These are phyloP conservation scores for Xylaria multiplex DNA, from an alignment of 2,329 filamentous ascomycete species.

Conservation along the genomic window DNA sequence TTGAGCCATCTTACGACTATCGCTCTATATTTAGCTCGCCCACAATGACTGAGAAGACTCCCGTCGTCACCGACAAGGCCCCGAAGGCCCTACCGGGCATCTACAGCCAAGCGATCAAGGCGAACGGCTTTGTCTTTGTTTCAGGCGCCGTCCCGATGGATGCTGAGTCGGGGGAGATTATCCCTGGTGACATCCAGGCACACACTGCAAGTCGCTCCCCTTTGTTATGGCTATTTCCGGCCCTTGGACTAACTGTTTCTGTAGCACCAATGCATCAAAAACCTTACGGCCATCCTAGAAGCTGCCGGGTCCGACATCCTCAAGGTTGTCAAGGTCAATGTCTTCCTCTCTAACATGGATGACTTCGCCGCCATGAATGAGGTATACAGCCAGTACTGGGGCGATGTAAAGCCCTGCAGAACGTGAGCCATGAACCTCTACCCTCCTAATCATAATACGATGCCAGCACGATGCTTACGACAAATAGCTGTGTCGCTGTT, in stretches of 20 bases:
- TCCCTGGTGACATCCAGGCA: constrained; percentile 71
- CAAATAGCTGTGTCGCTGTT: constrained; percentile 82
- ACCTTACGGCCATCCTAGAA: constrained; percentile 74
- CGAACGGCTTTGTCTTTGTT: constrained; percentile 74
- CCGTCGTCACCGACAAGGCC: constrained; percentile 54
- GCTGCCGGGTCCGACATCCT: constrained; percentile 72
- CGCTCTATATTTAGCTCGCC: neutral
- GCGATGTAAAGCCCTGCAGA: constrained; percentile 57
- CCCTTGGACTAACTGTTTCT: constrained; percentile 3
- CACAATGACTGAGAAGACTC: constrained; percentile 50
- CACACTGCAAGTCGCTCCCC: constrained; percentile 61
- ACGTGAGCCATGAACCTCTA: constrained; percentile 49
- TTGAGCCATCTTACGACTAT: neutral
- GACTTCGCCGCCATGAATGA: constrained; percentile 81
- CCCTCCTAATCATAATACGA: neutral
- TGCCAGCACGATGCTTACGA: constrained; percentile 17
- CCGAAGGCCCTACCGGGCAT: constrained; percentile 54
- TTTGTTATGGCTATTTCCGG: neutral
- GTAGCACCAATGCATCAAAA: constrained; percentile 72
- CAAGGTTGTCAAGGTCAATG: constrained; percentile 76
- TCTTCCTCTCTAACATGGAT: constrained; percentile 78
- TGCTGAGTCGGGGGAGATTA: constrained; percentile 64
- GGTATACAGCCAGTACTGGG: constrained; percentile 77
- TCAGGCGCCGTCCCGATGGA: constrained; percentile 78
- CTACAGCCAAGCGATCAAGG: constrained; percentile 69